Evolutionary conservation across 2,329 filamentous ascomycete genomes (phyloP).

Genomic region (Paraconiothyrium brasiliense): DNA sequence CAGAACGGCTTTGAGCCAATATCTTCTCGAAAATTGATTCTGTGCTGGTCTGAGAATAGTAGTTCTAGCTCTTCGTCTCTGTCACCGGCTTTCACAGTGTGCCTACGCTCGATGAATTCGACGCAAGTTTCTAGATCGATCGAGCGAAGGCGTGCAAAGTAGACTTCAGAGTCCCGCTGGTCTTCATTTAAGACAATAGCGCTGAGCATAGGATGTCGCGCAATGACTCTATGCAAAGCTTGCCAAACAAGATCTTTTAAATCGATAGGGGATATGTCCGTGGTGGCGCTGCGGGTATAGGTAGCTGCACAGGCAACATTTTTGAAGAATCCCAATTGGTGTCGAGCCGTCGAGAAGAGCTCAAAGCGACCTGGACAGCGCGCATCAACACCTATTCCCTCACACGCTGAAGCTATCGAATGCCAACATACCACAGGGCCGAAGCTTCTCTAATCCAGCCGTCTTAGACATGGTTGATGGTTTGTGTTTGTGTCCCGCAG

Average conservation of each 20-base stretch:
- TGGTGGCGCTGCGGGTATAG: constrained; percentile 19
- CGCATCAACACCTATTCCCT: neutral
- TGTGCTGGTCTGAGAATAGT: constrained; percentile 54
- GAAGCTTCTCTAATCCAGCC: constrained; percentile 26
- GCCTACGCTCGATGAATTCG: constrained; percentile 39
- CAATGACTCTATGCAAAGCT: constrained; percentile 49
- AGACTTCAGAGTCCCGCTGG: constrained; percentile 48
- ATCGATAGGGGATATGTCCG: neutral
- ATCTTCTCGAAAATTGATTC: constrained; percentile 47
- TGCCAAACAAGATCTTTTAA: constrained; percentile 47
- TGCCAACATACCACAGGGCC: constrained; percentile 26
- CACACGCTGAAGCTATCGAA: neutral
- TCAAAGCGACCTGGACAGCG: constrained; percentile 52
- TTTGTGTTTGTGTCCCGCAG: neutral
- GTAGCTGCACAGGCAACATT: constrained; percentile 55
- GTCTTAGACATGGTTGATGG: neutral
- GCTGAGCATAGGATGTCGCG: constrained; percentile 54
- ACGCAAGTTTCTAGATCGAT: constrained; percentile 54
- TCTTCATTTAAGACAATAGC: constrained; percentile 54
- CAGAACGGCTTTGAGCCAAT: constrained; percentile 51
- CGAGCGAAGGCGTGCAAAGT: constrained; percentile 56
- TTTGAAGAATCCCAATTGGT: constrained; percentile 55
- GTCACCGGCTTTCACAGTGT: constrained; percentile 26
- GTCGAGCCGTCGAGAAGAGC: constrained; percentile 55
- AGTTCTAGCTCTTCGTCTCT: constrained; percentile 54